Conservation (phyloP, 2,329 filamentous ascomycete genomes). For the Fusarium citri region DNA sequence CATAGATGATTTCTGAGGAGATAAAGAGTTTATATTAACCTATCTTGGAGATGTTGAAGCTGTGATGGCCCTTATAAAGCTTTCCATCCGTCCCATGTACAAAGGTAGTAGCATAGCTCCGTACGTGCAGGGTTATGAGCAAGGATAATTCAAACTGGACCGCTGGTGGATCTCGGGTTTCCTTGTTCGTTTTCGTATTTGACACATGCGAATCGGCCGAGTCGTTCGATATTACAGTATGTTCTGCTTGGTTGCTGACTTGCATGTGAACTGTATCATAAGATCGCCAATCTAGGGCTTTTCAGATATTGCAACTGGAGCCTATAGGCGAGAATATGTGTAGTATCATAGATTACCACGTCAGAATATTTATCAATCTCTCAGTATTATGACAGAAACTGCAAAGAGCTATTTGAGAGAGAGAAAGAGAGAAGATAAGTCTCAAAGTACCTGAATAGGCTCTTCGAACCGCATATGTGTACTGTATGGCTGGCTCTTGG, state of each 20-base stretch:
- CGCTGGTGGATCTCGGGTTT: constrained; percentile 11
- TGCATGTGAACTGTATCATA: constrained; percentile 16
- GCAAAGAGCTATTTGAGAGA: neutral
- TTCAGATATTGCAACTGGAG: neutral
- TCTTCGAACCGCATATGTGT: neutral
- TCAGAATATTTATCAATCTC: neutral
- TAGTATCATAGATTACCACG: neutral
- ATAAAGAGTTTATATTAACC: neutral
- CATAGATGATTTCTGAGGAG: neutral
- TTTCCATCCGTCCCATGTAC: neutral
- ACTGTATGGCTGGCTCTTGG: constrained; percentile 5
- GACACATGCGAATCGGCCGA: neutral
- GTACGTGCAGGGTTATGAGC: constrained; percentile 2
- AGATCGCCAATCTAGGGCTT: constrained; percentile 2
- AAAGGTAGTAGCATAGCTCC: neutral
- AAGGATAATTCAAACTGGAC: constrained; percentile 3
- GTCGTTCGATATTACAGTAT: constrained; percentile 2
- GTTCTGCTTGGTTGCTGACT: constrained; percentile 6
- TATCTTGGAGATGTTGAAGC: neutral
- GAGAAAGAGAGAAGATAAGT: too few species aligned
- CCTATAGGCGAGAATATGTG: neutral
- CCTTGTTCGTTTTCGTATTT: constrained; percentile 27
- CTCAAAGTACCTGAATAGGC: too few species aligned
- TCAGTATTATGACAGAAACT: neutral
- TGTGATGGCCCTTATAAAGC: neutral